These are phyloP conservation scores for Linnemannia schmuckeri DNA, from an alignment of 192 early-diverging fungal species.

Conservation along the genomic window DNA sequence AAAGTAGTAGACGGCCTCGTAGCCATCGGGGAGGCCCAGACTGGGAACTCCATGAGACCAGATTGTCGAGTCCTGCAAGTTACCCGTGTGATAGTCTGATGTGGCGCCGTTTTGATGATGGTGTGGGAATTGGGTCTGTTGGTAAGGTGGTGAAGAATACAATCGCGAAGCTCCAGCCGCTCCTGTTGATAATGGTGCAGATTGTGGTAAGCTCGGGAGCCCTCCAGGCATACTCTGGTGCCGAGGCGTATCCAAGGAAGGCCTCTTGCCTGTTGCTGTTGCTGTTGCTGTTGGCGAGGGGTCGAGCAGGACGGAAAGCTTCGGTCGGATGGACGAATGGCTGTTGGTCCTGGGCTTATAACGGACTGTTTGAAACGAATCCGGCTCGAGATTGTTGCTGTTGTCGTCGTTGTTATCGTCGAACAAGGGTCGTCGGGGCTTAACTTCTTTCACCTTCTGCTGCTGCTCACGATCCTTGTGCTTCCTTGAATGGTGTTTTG, in stretches of 20 bases:
- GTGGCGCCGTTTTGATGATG: not conserved
- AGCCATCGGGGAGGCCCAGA: conserved; percentile 20
- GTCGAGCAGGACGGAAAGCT: not conserved
- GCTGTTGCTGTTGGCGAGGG: not conserved
- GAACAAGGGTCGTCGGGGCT: no score
- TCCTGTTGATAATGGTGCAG: not conserved
- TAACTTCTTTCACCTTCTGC: not conserved
- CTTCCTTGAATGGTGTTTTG: not conserved
- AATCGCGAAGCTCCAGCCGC: not conserved
- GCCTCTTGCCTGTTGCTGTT: not conserved
- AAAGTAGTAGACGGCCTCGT: conserved; percentile 50
- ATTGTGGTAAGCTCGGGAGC: not conserved
- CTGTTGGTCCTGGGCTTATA: conserved; percentile 8
- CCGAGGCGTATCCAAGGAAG: not conserved
- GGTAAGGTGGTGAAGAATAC: not conserved
- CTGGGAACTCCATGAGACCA: conserved; percentile 49
- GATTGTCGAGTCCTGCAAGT: not conserved
- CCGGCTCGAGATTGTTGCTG: not conserved
- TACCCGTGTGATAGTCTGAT: not conserved
- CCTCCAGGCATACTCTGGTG: conserved; percentile 1
- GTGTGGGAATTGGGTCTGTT: not conserved
- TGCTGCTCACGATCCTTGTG: not conserved
- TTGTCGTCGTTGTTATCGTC: not conserved
- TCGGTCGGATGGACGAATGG: not conserved
- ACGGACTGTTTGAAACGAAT: conserved; percentile 41